Conservation (phyloP, 345 rosid species). For the Limnanthes douglasii region DNA sequence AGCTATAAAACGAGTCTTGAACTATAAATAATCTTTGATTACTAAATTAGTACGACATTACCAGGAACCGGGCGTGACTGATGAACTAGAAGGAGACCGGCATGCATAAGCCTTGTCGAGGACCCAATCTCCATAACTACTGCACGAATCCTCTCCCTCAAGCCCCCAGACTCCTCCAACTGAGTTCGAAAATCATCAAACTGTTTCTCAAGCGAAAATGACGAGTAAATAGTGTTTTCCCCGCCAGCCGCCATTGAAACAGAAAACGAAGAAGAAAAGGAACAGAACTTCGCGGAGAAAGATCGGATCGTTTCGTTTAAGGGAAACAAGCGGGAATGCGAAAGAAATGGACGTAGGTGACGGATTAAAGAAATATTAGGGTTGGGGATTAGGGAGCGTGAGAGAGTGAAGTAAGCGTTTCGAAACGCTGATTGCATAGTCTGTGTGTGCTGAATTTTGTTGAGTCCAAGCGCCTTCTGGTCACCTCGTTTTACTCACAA, state of each 20-base stretch:
- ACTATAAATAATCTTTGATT: too few species aligned
- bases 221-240: slow-evolving; percentile 9
- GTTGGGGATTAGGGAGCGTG: slow-evolving; percentile 35
- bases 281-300: slow-evolving; percentile 7
- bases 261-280: slow-evolving; percentile 7
- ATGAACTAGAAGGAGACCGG: slow-evolving; percentile 70
- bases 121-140: slow-evolving; percentile 73
- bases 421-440: slow-evolving; percentile 38
- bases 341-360: slow-evolving; percentile 11
- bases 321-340: slow-evolving; percentile 6
- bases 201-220: slow-evolving; percentile 47
- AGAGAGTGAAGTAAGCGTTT: slow-evolving; percentile 16
- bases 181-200: slow-evolving; percentile 60
- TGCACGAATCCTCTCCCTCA: slow-evolving; percentile 60
- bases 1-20: too few species aligned
- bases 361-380: slow-evolving; percentile 11
- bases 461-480: too few species aligned
- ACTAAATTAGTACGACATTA: too few species aligned
- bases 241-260: slow-evolving; percentile 34
- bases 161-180: slow-evolving; percentile 57
- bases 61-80: slow-evolving; percentile 81
- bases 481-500: too few species aligned
- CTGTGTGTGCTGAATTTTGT: too few species aligned
- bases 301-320: not conserved
- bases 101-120: slow-evolving; percentile 48